Evolutionary conservation across 441 rosid species (phyloP).

Genomic region (Hypseocharis bilobata): DNA sequence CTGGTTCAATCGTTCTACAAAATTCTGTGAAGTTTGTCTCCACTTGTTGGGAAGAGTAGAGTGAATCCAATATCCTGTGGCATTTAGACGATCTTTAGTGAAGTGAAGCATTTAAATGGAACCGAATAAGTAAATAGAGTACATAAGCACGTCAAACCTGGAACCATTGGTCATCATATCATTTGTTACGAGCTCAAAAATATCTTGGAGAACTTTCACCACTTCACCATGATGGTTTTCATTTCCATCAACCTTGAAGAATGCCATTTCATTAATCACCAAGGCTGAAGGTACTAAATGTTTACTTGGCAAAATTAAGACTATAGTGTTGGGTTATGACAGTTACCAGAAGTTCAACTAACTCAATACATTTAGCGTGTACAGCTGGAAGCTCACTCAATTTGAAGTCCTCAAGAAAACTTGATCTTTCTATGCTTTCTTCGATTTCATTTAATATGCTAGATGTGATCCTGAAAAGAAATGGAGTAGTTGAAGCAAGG

Average conservation of each 20-base stretch:
- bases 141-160: constrained; percentile 43
- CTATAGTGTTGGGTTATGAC: constrained; percentile 9
- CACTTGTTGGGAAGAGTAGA: constrained; percentile 29
- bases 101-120: constrained; percentile 17
- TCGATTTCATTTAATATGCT: constrained; percentile 59
- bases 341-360: constrained; percentile 81
- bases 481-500: constrained; percentile 17
- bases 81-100: constrained; percentile 14
- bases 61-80: constrained; percentile 49
- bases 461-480: constrained; percentile 46
- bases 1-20: constrained; percentile 48
- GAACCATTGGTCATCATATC: constrained; percentile 77
- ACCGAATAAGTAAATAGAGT: constrained; percentile 17
- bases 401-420: constrained; percentile 64
- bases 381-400: constrained; percentile 64
- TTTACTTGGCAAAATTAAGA: neutral
- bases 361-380: constrained; percentile 52
- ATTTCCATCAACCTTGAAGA: constrained; percentile 54
- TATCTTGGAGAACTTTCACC: constrained; percentile 83
- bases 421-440: constrained; percentile 56
- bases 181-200: constrained; percentile 74
- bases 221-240: constrained; percentile 45
- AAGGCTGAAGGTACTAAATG: constrained; percentile 1
- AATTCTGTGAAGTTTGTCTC: constrained; percentile 36
- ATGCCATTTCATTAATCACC: constrained; percentile 17